Base-by-base conservation (phyloP, 345 rosid genomes). In the Hevea brasiliensis region DNA sequence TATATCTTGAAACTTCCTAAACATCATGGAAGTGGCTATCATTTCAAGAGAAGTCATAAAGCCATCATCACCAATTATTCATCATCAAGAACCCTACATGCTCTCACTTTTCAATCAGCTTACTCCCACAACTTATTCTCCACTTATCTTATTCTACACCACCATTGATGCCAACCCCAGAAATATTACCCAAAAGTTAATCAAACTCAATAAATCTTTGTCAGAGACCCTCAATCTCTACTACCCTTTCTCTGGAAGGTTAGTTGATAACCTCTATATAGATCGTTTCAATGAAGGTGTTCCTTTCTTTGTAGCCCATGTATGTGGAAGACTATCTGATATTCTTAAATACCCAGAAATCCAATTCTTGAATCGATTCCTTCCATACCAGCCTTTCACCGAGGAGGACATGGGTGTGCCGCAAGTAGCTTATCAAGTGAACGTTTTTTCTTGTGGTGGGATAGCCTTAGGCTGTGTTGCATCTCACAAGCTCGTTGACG, bases 171-270 rank as follows among this genome's bases (percentile, higher is more conserved):
- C 51, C 13, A 4, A 47, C 13, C 51, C 51, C 51, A 47, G 10
- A 47, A 50, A 64, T 14, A 41, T 18, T 1, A 45, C 8, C 0
- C 56, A 29, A 7, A 67, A 6, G 6, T 7, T 40, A 17, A 53
- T 13, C 24, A 6, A n/a, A 48, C 27, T 77, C 7, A 68, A 62
- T 12, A 61, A 68, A 26, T 72, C 76, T 40, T 70, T 78, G 6
- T 68, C 74, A 1, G 50, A 78, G 20, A 27, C 77, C 20, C 77
- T 78, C 1, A 53, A 61, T n/a, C 8, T 78, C 29, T 73, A 67
- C 61, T 78, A 78, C 50, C 81, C 81, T 1, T 27, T 78, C 4
- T 53, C 74, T 6, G 81, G 81, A 29, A 61, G 77, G 29, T 58
- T 20, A 0, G 32, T 1, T 2, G 70, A 78, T 17, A 78, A 78